Base-by-base conservation (phyloP, 148 eudicot species). In the Pouteria glomerata region DNA sequence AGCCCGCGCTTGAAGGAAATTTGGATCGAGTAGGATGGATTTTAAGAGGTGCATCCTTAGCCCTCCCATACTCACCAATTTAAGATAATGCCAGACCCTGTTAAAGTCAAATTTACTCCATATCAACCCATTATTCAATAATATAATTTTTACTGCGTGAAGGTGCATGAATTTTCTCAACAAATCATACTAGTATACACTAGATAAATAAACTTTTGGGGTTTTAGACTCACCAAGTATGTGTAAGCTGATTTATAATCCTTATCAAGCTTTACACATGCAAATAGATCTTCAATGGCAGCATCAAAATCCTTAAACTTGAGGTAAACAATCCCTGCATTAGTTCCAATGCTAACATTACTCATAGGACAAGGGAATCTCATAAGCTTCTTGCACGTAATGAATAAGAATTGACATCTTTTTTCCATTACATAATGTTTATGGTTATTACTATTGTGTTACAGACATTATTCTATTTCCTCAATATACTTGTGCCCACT, bases 21-120 rank as follows among this genome's bases (percentile, higher is more conserved):
- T 82, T 45, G 64, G 79, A 75, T 91, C 97, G 76, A 89, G 76
- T 72, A 86, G 78, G 77, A 94, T 84, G 57, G 97, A 86, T 76
- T 82, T 89, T 88, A n/a, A 70, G 68, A 79, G 91, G 98, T 16
- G 97, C 90, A 70, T 91, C 98, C 82, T 91, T 90, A 47, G 98
- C 89, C 76, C 73, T 88, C 79, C 70, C 78, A 79, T 89, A 89
- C 79, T 89, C 93, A 39, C 98, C 97, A 60, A 89, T 74, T 24
- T 93, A 86, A 66, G 93, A 91, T 83, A 91, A 82, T 47, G 97
- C 89, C 69, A 88, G 82, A 73, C 98, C 98, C 98, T 94, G 77
- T 29, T 60, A 73, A 52, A 62, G 27, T 18, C 19, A 66, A 69
- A 73, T 2, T n/a, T n/a, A n/a, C n/a, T n/a, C n/a, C n/a, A n/a